These are phyloP conservation scores for Colletotrichum sp. DNA, from an alignment of 2,329 filamentous ascomycete genomes.

Conservation along the genomic window DNA sequence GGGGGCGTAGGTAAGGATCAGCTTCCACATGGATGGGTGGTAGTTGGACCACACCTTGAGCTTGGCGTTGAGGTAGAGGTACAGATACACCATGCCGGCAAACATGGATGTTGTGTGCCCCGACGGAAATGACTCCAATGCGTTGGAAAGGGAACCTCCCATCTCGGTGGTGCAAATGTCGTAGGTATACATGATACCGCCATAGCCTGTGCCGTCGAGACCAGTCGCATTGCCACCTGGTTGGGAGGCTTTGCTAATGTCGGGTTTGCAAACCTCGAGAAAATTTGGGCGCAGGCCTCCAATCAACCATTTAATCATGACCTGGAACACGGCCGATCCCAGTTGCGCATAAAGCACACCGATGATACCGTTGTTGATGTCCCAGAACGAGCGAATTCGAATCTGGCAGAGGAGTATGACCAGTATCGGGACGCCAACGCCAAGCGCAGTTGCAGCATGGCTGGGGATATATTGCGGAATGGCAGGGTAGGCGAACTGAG, in stretches of 20 bases:
- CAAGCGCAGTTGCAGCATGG: slow-evolving; percentile 72
- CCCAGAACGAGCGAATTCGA: slow-evolving; percentile 71
- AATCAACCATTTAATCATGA: slow-evolving; percentile 78
- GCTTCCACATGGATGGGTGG: slow-evolving; percentile 78
- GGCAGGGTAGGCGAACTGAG: slow-evolving; percentile 73
- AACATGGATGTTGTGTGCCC: slow-evolving; percentile 79
- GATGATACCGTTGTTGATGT: slow-evolving; percentile 72
- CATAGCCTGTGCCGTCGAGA: slow-evolving; percentile 57
- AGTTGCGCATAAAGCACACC: slow-evolving; percentile 75
- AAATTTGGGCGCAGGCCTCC: slow-evolving; percentile 75
- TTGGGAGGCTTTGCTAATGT: slow-evolving; percentile 47
- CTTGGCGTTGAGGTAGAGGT: slow-evolving; percentile 79
- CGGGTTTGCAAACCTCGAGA: slow-evolving; percentile 72
- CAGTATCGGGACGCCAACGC: slow-evolving; percentile 66
- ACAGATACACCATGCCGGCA: slow-evolving; percentile 73
- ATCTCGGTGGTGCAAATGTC: slow-evolving; percentile 74
- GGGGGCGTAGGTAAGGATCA: slow-evolving; percentile 68
- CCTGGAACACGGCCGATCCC: slow-evolving; percentile 74
- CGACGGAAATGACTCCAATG: slow-evolving; percentile 73
- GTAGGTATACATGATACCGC: slow-evolving; percentile 70
- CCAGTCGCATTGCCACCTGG: slow-evolving; percentile 42
- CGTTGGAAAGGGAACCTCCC: slow-evolving; percentile 68
- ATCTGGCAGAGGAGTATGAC: slow-evolving; percentile 71
- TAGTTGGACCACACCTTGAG: slow-evolving; percentile 77
- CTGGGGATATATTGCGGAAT: slow-evolving; percentile 75